Evolutionary conservation across 345 rosid species (phyloP), one percentile per base, ranked within the genome.

Genomic region (Ailanthus altissimus): DNA sequence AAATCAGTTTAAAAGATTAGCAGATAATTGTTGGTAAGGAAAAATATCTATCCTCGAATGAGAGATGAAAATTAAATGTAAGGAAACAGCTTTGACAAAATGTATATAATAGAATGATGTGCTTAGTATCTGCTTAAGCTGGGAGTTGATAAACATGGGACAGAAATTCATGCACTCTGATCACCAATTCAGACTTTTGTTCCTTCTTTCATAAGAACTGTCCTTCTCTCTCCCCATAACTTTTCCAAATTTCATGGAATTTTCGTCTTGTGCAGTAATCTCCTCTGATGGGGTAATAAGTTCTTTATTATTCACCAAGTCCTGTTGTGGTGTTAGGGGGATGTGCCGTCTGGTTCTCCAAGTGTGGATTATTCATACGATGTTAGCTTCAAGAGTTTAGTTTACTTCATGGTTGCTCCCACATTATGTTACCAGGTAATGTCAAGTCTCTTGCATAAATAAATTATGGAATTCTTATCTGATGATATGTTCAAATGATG

Each of bases 341-440:
- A 75, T 64, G 79, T 25, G 21, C 20, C 45, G 5, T 61, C 86
- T 28, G 54, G 70, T 78, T 67, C 83, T 78, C 50, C 74, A 47
- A 77, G 74, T 84, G 77, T 56, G 38, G 97, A 83, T 51, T 79
- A 71, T 83, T 69, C 85, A 28, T 83, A 81, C 57, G 83, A 83
- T 60, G 91, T 85, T 75, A 85, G 79, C 88, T 87, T 93, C 81
- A 89, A 87, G 88, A 88, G 90, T 81, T 90, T 96, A 92, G 89
- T 77, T 16, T 96, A 94, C 85, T 94, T 96, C 84, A 96, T 96
- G 98, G 87, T 90, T 74, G 97, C 99, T 73, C 99, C 99, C 69
- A 96, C 98, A 21, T 82, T 96, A 77, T 96, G 99, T 81, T 96
- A 94, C 86, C 99, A 96, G 99, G 99, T 96, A 85, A 67, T 49